Percentiles rank a stretch among this genome's conserved stretches.
Conservation (phyloP, 2,329 filamentous ascomycete genomes). For the Penicillium sp. region DNA sequence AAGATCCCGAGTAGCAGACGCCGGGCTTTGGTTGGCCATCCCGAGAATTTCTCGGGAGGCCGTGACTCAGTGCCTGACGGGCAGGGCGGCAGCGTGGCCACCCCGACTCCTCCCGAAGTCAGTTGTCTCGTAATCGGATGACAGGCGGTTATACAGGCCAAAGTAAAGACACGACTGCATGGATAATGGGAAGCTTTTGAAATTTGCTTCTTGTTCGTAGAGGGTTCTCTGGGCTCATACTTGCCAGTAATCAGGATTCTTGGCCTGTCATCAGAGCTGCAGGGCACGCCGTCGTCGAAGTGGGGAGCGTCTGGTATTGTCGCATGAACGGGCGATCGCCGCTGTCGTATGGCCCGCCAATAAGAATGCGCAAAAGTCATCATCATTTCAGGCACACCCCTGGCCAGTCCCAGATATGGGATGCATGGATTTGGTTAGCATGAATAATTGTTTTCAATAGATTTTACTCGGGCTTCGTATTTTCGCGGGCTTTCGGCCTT, state of each 20-base stretch:
- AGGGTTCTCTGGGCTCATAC: background rate
- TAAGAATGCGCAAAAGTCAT: slow-evolving; percentile 18
- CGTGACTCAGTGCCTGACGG: slow-evolving; percentile 14
- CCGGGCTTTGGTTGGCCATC: background rate
- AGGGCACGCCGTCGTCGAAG: slow-evolving; percentile 4
- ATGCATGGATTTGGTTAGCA: background rate
- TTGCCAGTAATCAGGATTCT: background rate
- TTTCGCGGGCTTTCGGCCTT: background rate
- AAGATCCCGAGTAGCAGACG: background rate
- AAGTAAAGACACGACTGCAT: slow-evolving; percentile 1
- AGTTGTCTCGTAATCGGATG: slow-evolving; percentile 30
- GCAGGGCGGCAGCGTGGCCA: background rate
- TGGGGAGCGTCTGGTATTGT: slow-evolving; percentile 8
- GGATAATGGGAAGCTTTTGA: slow-evolving; percentile 37
- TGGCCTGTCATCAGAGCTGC: slow-evolving; percentile 13
- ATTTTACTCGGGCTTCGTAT: slow-evolving; percentile 12
- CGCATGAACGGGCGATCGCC: slow-evolving; percentile 6
- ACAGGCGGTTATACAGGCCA: slow-evolving; percentile 5
- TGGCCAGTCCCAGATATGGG: background rate
- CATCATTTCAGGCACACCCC: slow-evolving; percentile 19
- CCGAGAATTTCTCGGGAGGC: slow-evolving; percentile 21
- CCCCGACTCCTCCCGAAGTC: slow-evolving; percentile 33
- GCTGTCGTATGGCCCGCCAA: slow-evolving; percentile 10
- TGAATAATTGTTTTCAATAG: background rate
- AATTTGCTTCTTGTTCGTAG: slow-evolving; percentile 33